phyloP scores from a whole-genome alignment of 2,329 filamentous ascomycete genomes.

The Fusarium papillatum region DNA sequence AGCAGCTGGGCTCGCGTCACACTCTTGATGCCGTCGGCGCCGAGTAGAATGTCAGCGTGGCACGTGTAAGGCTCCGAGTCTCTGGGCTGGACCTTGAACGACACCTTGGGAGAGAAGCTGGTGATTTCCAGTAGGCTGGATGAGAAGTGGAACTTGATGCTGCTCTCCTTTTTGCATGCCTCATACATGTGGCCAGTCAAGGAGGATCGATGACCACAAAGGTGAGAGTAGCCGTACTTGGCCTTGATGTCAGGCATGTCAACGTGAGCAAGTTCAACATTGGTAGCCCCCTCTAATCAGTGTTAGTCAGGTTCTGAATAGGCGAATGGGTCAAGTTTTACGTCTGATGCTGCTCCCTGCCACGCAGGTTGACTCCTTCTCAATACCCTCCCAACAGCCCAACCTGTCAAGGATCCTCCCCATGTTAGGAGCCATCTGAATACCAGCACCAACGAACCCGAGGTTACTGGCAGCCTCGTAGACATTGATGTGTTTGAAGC shows the following conservation, averaged over 20 bases:
- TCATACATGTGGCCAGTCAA: slow-evolving; percentile 78
- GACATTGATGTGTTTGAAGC: slow-evolving; percentile 43
- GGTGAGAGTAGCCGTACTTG: slow-evolving; percentile 82
- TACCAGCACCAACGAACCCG: slow-evolving; percentile 78
- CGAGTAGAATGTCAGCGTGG: slow-evolving; percentile 64
- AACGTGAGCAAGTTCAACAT: slow-evolving; percentile 79
- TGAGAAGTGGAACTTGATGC: slow-evolving; percentile 77
- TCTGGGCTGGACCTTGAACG: slow-evolving; percentile 37
- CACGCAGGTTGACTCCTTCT: slow-evolving; percentile 41
- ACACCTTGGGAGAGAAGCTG: slow-evolving; percentile 38
- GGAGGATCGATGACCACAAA: slow-evolving; percentile 82
- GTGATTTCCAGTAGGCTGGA: slow-evolving; percentile 42
- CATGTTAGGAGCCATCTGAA: slow-evolving; percentile 88
- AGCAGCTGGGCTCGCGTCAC: slow-evolving; percentile 65
- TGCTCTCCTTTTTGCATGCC: slow-evolving; percentile 73
- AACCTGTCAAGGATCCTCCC: slow-evolving; percentile 80
- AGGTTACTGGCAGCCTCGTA: slow-evolving; percentile 43
- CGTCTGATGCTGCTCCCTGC: slow-evolving; percentile 48
- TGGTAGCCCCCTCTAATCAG: slow-evolving; percentile 72
- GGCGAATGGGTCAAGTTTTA: slow-evolving; percentile 4
- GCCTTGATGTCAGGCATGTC: slow-evolving; percentile 75
- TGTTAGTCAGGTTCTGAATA: background rate
- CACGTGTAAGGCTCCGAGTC: slow-evolving; percentile 23
- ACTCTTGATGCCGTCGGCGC: slow-evolving; percentile 68
- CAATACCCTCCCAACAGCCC: slow-evolving; percentile 79